These are phyloP conservation scores for Geotrichum citri-aurantii DNA, from an alignment of 1,139 yeast genomes.

Conservation along the genomic window DNA sequence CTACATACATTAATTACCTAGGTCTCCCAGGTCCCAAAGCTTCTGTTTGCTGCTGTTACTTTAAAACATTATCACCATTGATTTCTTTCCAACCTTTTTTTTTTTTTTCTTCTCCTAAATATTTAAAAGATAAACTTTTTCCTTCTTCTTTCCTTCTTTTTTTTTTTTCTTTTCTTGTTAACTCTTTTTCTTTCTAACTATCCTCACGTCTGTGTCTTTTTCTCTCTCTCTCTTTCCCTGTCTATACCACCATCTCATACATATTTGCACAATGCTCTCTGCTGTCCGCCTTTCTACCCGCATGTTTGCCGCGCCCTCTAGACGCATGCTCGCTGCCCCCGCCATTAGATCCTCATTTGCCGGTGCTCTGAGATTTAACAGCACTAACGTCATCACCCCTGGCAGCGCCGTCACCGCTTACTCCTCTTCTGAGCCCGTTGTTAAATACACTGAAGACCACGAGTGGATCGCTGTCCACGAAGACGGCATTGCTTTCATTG, in stretches of 20 bases:
- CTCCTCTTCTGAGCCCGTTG: slow-evolving; percentile 37
- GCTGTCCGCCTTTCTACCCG: slow-evolving; percentile 12
- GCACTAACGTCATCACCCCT: slow-evolving; percentile 46
- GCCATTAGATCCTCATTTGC: slow-evolving; percentile 2
- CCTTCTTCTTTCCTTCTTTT: slow-evolving; percentile 12
- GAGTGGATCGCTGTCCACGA: slow-evolving; percentile 90
- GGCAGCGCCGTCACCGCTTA: slow-evolving; percentile 50
- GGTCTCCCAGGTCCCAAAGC: too few relatives aligned
- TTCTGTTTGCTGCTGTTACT: too few relatives aligned
- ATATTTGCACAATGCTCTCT: slow-evolving; percentile 12
- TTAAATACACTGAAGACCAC: slow-evolving; percentile 82
- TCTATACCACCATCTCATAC: too few relatives aligned
- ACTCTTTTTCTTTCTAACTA: slow-evolving; percentile 16
- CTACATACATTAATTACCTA: too few relatives aligned
- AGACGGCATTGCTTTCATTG: slow-evolving; percentile 77
- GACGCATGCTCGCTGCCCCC: not conserved
- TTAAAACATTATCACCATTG: not conserved
- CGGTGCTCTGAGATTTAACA: slow-evolving; percentile 9
- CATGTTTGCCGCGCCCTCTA: not conserved
- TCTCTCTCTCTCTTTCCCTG: too few relatives aligned
- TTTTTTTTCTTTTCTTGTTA: slow-evolving; percentile 13
- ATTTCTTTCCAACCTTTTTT: too few relatives aligned
- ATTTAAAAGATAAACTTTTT: slow-evolving; percentile 3
- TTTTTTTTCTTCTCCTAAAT: not conserved
- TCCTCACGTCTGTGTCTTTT: not conserved